A percentile compares a stretch with the other conserved stretches of the same genome.
phyloP scores from a whole-genome alignment of 179 eudicot genomes.

The Beta corolliflora region DNA sequence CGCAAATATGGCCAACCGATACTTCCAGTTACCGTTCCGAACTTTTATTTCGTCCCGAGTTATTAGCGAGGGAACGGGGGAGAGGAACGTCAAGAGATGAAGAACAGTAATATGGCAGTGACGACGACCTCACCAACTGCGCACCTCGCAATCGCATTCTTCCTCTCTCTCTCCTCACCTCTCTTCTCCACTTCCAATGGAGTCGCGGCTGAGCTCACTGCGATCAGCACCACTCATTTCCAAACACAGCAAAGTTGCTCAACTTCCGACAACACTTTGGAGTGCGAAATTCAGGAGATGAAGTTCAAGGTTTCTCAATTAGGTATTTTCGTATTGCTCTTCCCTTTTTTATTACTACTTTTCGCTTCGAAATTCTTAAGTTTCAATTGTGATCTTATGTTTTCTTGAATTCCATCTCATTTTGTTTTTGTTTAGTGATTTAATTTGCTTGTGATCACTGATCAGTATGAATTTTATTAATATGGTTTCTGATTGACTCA shows the following conservation, averaged over 20 bases:
- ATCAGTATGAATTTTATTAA: background rate
- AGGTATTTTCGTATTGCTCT: constrained; percentile 35
- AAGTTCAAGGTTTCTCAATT: constrained; percentile 52
- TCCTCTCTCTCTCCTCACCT: constrained; percentile 24
- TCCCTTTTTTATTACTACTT: background rate
- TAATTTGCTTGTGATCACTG: too few species aligned
- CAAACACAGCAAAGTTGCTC: constrained; percentile 23
- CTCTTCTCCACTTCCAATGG: constrained; percentile 17
- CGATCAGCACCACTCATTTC: background rate
- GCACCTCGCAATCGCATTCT: constrained; percentile 5
- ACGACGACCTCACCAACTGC: constrained; percentile 12
- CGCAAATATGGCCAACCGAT: too few species aligned
- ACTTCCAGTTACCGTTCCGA: too few species aligned
- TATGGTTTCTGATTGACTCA: background rate
- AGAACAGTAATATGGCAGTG: constrained; percentile 6
- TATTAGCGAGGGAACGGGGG: too few species aligned
- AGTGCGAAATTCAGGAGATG: constrained; percentile 44
- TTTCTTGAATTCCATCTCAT: background rate
- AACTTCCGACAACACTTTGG: constrained; percentile 21
- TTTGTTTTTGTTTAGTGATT: too few species aligned
- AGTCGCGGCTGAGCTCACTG: constrained; percentile 13
- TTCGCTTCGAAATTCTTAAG: background rate
- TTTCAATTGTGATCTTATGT: background rate
- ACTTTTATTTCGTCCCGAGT: too few species aligned
- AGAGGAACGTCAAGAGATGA: background rate